Evolutionary conservation across 371 early-diverging fungal genomes (phyloP).

Genomic region (Mortierella sp.): DNA sequence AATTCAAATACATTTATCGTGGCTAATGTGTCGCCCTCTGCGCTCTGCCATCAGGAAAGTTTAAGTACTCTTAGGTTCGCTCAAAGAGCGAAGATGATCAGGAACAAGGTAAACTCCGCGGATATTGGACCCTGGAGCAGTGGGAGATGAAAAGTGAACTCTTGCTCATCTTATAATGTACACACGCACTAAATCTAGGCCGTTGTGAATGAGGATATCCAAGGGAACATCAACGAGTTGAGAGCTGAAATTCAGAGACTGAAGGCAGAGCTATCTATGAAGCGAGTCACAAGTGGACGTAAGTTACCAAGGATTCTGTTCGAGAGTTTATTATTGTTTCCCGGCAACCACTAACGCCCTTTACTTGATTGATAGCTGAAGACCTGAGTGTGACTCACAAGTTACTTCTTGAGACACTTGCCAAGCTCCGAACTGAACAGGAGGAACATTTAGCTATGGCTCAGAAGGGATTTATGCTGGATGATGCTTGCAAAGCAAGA

Average conservation of each 20-base stretch:
- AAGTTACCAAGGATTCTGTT: neutral
- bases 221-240: conserved; percentile 69
- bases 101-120: conserved; percentile 70
- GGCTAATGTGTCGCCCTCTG: conserved; percentile 84
- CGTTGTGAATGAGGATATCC: conserved; percentile 73
- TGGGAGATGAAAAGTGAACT: neutral
- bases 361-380: conserved; percentile 4
- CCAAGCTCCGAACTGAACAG: conserved; percentile 33
- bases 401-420: conserved; percentile 35
- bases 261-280: conserved; percentile 37
- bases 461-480: conserved; percentile 40
- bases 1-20: conserved; percentile 86
- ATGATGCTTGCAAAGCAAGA: conserved; percentile 53
- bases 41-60: conserved; percentile 85
- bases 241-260: conserved; percentile 67
- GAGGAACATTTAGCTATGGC: conserved; percentile 40
- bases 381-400: conserved; percentile 27
- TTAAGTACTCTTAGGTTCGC: conserved; percentile 90
- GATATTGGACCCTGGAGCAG: conserved; percentile 20
- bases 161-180: neutral
- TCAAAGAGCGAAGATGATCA: conserved; percentile 90
- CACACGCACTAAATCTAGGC: conserved; percentile 45
- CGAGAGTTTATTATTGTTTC: neutral
- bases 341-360: too few species aligned
- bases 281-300: conserved; percentile 20